phyloP scores from a whole-genome alignment of 1,284 basidiomycete genomes.

The Leccinum proximum region DNA sequence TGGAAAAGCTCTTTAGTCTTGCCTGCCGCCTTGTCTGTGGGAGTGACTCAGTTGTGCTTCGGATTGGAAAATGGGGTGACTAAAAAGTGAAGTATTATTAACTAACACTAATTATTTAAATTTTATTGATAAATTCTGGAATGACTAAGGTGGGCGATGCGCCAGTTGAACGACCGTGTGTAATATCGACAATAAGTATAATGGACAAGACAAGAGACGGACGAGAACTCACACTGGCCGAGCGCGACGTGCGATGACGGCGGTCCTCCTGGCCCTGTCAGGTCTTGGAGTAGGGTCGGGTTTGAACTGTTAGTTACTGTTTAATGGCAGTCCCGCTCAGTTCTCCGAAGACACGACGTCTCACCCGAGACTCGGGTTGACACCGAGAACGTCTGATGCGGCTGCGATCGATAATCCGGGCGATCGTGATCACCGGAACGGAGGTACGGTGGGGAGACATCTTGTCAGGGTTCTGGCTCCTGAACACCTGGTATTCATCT shows the following conservation, averaged over 20 bases:
- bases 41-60: conserved; percentile 18
- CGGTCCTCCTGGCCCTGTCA: conserved; percentile 15
- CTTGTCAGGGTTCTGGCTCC: no score
- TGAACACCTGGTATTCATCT: conserved; percentile 20
- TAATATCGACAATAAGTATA: conserved; percentile 18
- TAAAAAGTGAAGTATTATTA: no score
- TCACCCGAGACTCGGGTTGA: conserved; percentile 9
- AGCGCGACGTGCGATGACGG: not conserved
- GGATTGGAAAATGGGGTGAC: conserved; percentile 23
- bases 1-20: conserved; percentile 14
- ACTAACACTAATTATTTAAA: no score
- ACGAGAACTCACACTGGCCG: conserved; percentile 4
- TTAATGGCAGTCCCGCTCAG: conserved; percentile 7
- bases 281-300: conserved; percentile 15
- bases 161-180: conserved; percentile 1
- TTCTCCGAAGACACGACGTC: conserved; percentile 16
- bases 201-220: not conserved
- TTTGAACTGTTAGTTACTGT: no score
- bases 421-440: conserved; percentile 34
- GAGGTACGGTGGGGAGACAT: conserved; percentile 8
- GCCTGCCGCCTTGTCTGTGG: conserved; percentile 8
- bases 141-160: conserved; percentile 10
- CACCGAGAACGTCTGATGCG: conserved; percentile 25
- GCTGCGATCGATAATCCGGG: conserved; percentile 27
- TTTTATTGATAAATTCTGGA: conserved; percentile 6